A percentile compares a stretch with the other conserved stretches of the same genome.
Evolutionary conservation across 2,329 filamentous ascomycete genomes (phyloP).

Genomic region (Colletotrichum gigasporum): DNA sequence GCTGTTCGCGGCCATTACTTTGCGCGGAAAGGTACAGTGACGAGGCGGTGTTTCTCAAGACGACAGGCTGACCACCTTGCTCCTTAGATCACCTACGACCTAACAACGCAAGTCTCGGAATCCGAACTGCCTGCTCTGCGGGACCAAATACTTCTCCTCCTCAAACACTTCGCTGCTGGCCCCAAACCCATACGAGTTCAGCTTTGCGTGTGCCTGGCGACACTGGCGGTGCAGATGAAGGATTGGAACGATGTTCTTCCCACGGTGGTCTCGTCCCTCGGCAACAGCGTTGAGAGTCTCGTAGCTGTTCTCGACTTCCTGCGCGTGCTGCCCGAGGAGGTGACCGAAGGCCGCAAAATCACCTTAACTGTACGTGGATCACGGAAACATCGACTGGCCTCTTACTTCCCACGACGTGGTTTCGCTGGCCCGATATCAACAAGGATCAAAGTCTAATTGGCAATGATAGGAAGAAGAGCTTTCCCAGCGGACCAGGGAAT

Average conservation of each 20-base stretch:
- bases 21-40: constrained; percentile 90
- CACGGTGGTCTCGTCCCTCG: constrained; percentile 81
- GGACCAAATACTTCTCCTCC: constrained; percentile 82
- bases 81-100: constrained; percentile 90
- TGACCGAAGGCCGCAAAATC: constrained; percentile 99
- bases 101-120: constrained; percentile 82
- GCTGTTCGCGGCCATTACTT: constrained; percentile 93
- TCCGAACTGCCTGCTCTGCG: constrained; percentile 80
- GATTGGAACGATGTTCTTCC: constrained; percentile 93
- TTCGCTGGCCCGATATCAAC: constrained; percentile 47
- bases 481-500: constrained; percentile 82
- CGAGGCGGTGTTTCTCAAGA: constrained; percentile 19
- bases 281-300: constrained; percentile 79
- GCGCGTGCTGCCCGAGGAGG: constrained; percentile 96
- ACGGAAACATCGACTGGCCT: constrained; percentile 57
- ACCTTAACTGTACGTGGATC: constrained; percentile 95
- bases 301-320: constrained; percentile 95
- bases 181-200: constrained; percentile 89
- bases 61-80: constrained; percentile 15
- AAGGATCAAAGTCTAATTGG: constrained; percentile 55
- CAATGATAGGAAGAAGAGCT: constrained; percentile 92
- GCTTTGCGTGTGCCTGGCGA: constrained; percentile 93
- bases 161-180: constrained; percentile 83
- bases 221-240: constrained; percentile 95
- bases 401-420: constrained; percentile 43